Percentiles rank a stretch among this genome's conserved stretches.
phyloP scores from a whole-genome alignment of 441 rosid species.

The Isatis lusitanica region DNA sequence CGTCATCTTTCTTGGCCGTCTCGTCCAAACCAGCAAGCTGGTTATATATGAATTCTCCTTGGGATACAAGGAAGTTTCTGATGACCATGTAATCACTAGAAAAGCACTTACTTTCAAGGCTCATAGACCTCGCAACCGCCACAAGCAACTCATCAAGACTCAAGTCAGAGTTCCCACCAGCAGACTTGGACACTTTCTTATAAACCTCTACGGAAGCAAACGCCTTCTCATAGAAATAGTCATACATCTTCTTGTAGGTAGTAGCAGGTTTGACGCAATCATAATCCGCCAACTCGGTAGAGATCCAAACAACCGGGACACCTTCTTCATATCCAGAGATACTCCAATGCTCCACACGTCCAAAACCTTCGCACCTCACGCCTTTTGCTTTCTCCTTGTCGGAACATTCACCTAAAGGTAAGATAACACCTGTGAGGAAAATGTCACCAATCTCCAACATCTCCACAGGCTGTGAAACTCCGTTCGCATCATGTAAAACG shows the following conservation, averaged over 20 bases:
- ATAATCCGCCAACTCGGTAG: conserved; percentile 74
- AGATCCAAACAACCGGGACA: conserved; percentile 67
- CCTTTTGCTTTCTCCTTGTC: conserved; percentile 47
- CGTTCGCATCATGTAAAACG: conserved; percentile 51
- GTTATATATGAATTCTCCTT: conserved; percentile 77
- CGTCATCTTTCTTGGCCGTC: conserved; percentile 53
- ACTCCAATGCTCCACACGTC: conserved; percentile 65
- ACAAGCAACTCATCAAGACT: conserved; percentile 77
- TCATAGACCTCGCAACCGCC: conserved; percentile 68
- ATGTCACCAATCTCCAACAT: conserved; percentile 71
- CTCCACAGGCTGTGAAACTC: conserved; percentile 54
- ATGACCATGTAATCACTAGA: conserved; percentile 48
- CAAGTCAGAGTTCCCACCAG: conserved; percentile 67
- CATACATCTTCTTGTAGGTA: conserved; percentile 52
- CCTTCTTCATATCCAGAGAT: conserved; percentile 91
- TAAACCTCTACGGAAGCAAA: conserved; percentile 66
- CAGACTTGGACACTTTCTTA: conserved; percentile 56
- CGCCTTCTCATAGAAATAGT: conserved; percentile 67
- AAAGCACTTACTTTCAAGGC: conserved; percentile 53
- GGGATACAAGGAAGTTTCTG: conserved; percentile 62
- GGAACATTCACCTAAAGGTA: conserved; percentile 50
- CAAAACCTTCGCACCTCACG: conserved; percentile 61
- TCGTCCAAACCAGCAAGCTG: conserved; percentile 78
- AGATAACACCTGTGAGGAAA: conserved; percentile 61
- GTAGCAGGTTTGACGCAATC: conserved; percentile 67